Conservation (phyloP, 1,284 basidiomycete species). For the Ganoderma lucidum region DNA sequence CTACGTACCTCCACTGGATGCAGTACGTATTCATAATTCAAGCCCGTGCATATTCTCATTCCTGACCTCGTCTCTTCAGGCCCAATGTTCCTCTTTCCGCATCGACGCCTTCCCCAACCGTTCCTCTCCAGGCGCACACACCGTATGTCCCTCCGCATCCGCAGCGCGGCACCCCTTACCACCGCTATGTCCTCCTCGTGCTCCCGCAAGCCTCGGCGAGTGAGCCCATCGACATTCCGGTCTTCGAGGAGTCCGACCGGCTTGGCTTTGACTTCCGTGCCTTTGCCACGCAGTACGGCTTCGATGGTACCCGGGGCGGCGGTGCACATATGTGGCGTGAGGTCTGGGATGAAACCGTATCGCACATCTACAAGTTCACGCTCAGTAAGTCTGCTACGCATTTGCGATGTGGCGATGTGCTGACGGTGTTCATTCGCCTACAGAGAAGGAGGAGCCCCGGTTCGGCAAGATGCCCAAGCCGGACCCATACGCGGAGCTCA, state of each 20-base stretch:
- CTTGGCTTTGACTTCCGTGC: constrained; percentile 70
- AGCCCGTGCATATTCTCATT: background rate
- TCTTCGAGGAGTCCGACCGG: constrained; percentile 50
- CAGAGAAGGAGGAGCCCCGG: constrained; percentile 69
- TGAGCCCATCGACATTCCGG: constrained; percentile 48
- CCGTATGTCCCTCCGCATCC: constrained; percentile 89
- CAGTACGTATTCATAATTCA: constrained; percentile 58
- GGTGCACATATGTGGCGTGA: constrained; percentile 88
- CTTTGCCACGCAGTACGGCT: constrained; percentile 64
- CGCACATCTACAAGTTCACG: constrained; percentile 70
- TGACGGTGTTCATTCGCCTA: constrained; percentile 19
- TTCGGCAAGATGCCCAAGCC: constrained; percentile 63
- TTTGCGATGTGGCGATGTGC: constrained; percentile 4
- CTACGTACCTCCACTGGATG: constrained; percentile 87
- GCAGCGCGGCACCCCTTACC: constrained; percentile 84
- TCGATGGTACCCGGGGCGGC: constrained; percentile 64
- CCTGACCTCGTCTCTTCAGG: constrained; percentile 46
- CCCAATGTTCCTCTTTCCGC: constrained; percentile 85
- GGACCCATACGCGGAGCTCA: constrained; percentile 63
- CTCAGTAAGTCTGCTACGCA: constrained; percentile 62
- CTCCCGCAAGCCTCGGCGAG: constrained; percentile 67
- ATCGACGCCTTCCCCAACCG: constrained; percentile 51
- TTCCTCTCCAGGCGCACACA: constrained; percentile 59
- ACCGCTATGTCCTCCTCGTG: constrained; percentile 83
- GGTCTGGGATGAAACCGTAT: constrained; percentile 77